These are phyloP conservation scores for Helianthus tuberosus DNA, from an alignment of 129 eudicot species.

Conservation along the genomic window DNA sequence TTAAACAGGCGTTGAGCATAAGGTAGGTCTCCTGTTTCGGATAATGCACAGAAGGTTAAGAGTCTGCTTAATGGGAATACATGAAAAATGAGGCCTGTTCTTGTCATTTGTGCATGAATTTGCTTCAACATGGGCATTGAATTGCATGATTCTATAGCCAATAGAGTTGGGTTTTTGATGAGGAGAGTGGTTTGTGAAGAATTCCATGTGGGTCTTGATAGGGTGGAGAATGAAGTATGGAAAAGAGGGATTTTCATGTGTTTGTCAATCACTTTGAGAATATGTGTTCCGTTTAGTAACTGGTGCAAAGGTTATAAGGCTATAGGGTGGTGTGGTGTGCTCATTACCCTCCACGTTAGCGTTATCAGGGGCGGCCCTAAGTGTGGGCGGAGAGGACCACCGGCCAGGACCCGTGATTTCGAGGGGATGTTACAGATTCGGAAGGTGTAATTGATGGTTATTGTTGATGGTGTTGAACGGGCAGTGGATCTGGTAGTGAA, in stretches of 20 bases:
- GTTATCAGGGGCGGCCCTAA: too few species aligned
- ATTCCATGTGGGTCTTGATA: slow-evolving; percentile 52
- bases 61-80: slow-evolving; percentile 66
- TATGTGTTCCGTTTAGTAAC: too few species aligned
- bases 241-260: slow-evolving; percentile 19
- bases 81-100: slow-evolving; percentile 65
- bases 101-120: slow-evolving; percentile 64
- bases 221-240: slow-evolving; percentile 22
- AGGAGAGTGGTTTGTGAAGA: slow-evolving; percentile 43
- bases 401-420: too few species aligned
- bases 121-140: slow-evolving; percentile 61
- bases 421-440: too few species aligned
- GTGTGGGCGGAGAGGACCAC: too few species aligned
- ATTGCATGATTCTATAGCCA: slow-evolving; percentile 56
- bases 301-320: too few species aligned
- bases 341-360: too few species aligned
- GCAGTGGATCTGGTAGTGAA: too few species aligned
- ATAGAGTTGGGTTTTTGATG: slow-evolving; percentile 69
- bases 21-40: slow-evolving; percentile 40
- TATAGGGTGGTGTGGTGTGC: too few species aligned
- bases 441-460: too few species aligned
- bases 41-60: slow-evolving; percentile 62
- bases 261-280: not conserved
- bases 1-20: slow-evolving; percentile 48
- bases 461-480: too few species aligned